Base-by-base conservation (phyloP, 352 stramenopile species). In the Thalassiosira mediterranea region DNA sequence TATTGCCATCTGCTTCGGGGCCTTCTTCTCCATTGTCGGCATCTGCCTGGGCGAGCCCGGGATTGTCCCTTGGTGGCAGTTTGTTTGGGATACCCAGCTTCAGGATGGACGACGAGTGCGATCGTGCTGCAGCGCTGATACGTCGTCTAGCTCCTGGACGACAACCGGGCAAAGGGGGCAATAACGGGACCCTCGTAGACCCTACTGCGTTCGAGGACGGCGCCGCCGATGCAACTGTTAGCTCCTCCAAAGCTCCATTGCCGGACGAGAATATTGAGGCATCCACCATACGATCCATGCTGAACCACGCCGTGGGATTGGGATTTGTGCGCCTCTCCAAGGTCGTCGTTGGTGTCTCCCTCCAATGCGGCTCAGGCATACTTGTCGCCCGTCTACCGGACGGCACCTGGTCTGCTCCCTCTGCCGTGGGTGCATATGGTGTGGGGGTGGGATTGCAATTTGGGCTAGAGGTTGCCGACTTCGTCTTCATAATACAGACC, bases 401-500 rank as follows among this genome's bases (percentile, higher is more conserved):
- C 79, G 95, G 96, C 10, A 94, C 93, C 47, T 98, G 96, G 96
- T 98, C 94, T 44, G 95, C 96, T 13, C 96, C 96, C 13, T 97
- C 92, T 21, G 95, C 96, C 4, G 98, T 99, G 72, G 95, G 83
- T 26, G 86, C 84, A n/a, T 84, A 68, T 25, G 87, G 87, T 44
- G 32, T 91, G 8, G 87, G 87, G 32, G 60, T 91, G 11, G 87
- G 87, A 40, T 54, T 91, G 3, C 94, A 97, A 76, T 93, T 91
- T 42, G 95, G 95, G 40, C 85, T 96, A 23, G 95, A 98, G 75
- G 84, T 98, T 15, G 91, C 96, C 7, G 94, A 98, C 79, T 95
- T 97, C 37, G 94, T 98, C 83, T 96, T 98, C 68, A 95, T 98
- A 44, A 88, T 98, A 59, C 93, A 95, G 68, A 97, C 94, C 90